Conservation (phyloP, 768 basidiomycete genomes). For the Suillus hirtellus region DNA sequence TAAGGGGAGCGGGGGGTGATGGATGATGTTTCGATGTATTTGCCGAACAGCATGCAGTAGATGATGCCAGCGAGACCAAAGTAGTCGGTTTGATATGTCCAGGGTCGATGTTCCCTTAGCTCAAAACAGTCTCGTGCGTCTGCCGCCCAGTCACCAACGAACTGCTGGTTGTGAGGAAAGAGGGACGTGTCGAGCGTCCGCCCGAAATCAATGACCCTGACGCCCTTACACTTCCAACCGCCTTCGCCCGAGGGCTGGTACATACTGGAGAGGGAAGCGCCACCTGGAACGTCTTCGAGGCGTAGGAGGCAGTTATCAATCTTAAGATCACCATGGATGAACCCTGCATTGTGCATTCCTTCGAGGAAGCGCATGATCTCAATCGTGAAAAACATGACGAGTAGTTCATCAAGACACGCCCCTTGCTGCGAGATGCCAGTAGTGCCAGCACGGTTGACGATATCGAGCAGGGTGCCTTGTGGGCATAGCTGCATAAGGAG, state of each 20-base stretch:
- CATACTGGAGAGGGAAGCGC: conserved; percentile 65
- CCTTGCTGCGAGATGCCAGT: conserved; percentile 80
- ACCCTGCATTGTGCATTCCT: conserved; percentile 75
- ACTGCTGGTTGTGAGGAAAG: conserved; percentile 79
- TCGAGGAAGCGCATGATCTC: conserved; percentile 86
- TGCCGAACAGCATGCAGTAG: conserved; percentile 95
- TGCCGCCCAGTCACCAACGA: conserved; percentile 83
- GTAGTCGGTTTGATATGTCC: conserved; percentile 97
- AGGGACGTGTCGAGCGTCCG: conserved; percentile 83
- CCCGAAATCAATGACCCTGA: conserved; percentile 97
- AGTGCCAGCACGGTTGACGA: conserved; percentile 80
- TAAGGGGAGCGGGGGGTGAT: conserved; percentile 44
- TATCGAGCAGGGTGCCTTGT: conserved; percentile 90
- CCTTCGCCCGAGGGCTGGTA: conserved; percentile 78
- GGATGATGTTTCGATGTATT: conserved; percentile 82
- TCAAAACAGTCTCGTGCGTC: conserved; percentile 94
- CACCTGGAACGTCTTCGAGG: conserved; percentile 78
- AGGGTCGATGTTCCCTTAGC: conserved; percentile 77
- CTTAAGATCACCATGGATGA: conserved; percentile 98
- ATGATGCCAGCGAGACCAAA: conserved; percentile 93
- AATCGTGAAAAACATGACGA: conserved; percentile 93
- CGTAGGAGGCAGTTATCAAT: conserved; percentile 98
- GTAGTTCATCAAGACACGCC: conserved; percentile 85
- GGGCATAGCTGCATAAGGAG: conserved; percentile 85
- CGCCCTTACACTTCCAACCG: conserved; percentile 87